A percentile compares a stretch with the other conserved stretches of the same genome.
phyloP scores from a whole-genome alignment of 2,329 filamentous ascomycete genomes.

The Colletotrichum sp. region DNA sequence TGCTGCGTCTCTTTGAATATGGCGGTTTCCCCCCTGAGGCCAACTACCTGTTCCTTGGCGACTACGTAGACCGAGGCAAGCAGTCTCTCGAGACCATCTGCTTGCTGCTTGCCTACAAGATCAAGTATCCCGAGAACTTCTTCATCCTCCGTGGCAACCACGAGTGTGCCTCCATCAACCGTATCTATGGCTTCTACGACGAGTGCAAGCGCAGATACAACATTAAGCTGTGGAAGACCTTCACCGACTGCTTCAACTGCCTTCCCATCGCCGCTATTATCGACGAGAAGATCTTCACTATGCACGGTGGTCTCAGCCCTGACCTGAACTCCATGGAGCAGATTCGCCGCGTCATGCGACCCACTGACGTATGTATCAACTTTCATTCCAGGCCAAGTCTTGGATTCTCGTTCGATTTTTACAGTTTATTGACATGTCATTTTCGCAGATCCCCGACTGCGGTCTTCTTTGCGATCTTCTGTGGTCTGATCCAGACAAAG shows the following conservation, averaged over 20 bases:
- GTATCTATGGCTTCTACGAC: constrained; percentile 99
- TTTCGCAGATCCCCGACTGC: constrained; percentile 90
- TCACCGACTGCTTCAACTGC: constrained; percentile 99
- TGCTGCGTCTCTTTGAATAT: constrained; percentile 96
- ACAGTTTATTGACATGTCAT: background rate
- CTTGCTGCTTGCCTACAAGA: constrained; percentile 96
- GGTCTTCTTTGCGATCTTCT: constrained; percentile 96
- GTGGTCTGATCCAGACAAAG: constrained; percentile 99
- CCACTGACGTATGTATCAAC: constrained; percentile 90
- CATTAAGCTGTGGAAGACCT: constrained; percentile 99
- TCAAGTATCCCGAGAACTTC: constrained; percentile 99
- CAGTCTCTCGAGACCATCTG: constrained; percentile 99
- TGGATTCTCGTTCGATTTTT: background rate
- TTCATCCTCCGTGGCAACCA: constrained; percentile 99
- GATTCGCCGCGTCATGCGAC: constrained; percentile 97
- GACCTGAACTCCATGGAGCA: constrained; percentile 99
- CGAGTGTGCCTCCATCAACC: constrained; percentile 98
- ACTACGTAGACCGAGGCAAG: constrained; percentile 99
- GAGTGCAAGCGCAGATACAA: constrained; percentile 99
- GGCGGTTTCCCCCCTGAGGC: constrained; percentile 97
- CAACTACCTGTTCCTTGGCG: constrained; percentile 99
- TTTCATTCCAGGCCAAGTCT: constrained; percentile 16
- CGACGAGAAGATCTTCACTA: constrained; percentile 99
- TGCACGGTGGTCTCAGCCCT: constrained; percentile 97
- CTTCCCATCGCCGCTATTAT: constrained; percentile 98